These are phyloP conservation scores for Linnemannia hyalina DNA, from an alignment of 192 early-diverging fungal species.

Conservation along the genomic window DNA sequence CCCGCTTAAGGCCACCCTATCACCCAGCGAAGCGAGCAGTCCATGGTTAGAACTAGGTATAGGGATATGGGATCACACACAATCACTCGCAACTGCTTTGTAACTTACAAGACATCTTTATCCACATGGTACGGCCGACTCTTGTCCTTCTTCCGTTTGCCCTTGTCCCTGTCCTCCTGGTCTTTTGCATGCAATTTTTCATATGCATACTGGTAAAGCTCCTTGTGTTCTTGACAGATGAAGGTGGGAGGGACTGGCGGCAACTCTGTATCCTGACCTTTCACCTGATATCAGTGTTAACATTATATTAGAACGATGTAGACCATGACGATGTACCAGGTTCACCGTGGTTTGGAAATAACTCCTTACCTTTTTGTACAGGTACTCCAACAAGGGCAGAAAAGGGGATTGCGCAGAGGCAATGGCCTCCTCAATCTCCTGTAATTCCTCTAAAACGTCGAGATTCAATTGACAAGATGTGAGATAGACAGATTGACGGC, in stretches of 20 bases:
- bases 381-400: slow-evolving; percentile 23
- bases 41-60: slow-evolving; percentile 17
- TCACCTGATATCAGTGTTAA: slow-evolving; percentile 20
- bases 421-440: slow-evolving; percentile 35
- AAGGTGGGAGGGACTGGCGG: slow-evolving; percentile 27
- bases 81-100: background rate
- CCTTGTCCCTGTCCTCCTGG: slow-evolving; percentile 8
- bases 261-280: slow-evolving; percentile 22
- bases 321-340: background rate
- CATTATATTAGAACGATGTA: slow-evolving; percentile 9
- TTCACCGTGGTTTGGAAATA: slow-evolving; percentile 17
- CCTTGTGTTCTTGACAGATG: slow-evolving; percentile 31
- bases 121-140: slow-evolving; percentile 12
- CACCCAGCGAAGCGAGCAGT: slow-evolving; percentile 19
- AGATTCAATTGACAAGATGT: slow-evolving; percentile 2
- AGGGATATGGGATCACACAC: background rate
- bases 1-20: slow-evolving; percentile 30
- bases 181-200: slow-evolving; percentile 10
- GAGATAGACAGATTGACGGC: slow-evolving; percentile 3
- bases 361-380: slow-evolving; percentile 19
- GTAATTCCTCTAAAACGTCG: slow-evolving; percentile 23
- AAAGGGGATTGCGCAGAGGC: slow-evolving; percentile 27
- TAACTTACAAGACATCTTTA: slow-evolving; percentile 33
- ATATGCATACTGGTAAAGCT: slow-evolving; percentile 26
- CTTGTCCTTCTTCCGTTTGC: slow-evolving; percentile 1